Conservation (phyloP, 1,139 yeast species). For the Wickerhamomyces sp. region DNA sequence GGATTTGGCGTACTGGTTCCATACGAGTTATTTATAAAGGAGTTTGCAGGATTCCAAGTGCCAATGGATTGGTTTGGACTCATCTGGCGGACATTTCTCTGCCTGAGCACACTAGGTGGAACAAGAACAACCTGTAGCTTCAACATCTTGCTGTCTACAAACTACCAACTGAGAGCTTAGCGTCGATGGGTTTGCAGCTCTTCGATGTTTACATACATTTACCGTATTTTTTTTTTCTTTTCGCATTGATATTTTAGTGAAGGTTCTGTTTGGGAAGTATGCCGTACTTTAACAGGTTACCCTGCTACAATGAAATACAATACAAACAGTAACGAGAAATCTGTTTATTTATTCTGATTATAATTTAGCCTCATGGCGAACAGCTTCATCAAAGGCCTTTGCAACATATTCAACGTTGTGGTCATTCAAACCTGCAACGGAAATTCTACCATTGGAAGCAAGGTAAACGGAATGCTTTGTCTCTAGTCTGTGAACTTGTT, state of each 20-base stretch:
- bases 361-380: slow-evolving; percentile 30
- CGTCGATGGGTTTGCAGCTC: too few species aligned
- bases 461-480: slow-evolving; percentile 72
- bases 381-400: slow-evolving; percentile 75
- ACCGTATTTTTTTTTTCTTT: slow-evolving; percentile 6
- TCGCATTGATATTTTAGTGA: not conserved
- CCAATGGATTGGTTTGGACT: slow-evolving; percentile 1
- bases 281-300: not conserved
- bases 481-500: slow-evolving; percentile 78
- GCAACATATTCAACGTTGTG: slow-evolving; percentile 78
- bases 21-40: slow-evolving; percentile 8
- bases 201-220: not conserved
- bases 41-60: not conserved
- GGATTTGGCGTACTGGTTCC: slow-evolving; percentile 16
- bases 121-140: slow-evolving; percentile 36
- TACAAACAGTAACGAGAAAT: not conserved
- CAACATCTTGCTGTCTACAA: too few species aligned
- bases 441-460: slow-evolving; percentile 84
- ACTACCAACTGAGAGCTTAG: too few species aligned
- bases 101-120: slow-evolving; percentile 29
- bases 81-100: slow-evolving; percentile 3
- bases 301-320: not conserved
- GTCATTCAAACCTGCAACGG: slow-evolving; percentile 89
- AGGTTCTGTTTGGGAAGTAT: not conserved
- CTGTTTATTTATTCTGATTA: not conserved